Conservation (phyloP, 2,329 filamentous ascomycete genomes). For the Teratosphaeriaceae sp. region DNA sequence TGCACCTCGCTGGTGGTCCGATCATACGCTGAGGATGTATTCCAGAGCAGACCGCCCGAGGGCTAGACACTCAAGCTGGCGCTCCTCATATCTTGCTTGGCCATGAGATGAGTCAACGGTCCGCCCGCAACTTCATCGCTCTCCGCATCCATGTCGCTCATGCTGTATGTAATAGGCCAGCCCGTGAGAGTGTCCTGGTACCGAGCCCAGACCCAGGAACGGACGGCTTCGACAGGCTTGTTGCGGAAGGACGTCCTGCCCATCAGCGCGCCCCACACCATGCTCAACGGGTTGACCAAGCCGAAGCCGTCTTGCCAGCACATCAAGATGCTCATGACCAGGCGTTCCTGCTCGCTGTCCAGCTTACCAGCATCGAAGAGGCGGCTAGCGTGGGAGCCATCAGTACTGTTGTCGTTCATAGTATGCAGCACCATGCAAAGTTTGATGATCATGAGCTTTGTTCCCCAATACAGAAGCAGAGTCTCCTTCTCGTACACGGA, state of each 20-base stretch:
- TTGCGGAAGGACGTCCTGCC: background rate
- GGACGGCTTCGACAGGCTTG: background rate
- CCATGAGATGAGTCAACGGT: background rate
- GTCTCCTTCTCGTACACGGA: constrained; percentile 3
- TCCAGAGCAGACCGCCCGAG: too few species aligned
- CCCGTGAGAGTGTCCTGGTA: background rate
- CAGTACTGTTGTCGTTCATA: background rate
- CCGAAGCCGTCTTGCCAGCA: constrained; percentile 4
- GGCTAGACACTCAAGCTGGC: too few species aligned
- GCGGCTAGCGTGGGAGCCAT: too few species aligned
- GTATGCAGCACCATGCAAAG: background rate
- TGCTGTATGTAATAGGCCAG: background rate
- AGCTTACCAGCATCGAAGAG: background rate
- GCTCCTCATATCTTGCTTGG: background rate
- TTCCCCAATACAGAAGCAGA: constrained; percentile 1
- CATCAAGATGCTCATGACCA: constrained; percentile 1
- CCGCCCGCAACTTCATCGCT: background rate
- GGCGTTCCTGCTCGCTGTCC: constrained; percentile 2
- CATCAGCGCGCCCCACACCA: constrained; percentile 4
- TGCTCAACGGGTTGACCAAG: constrained; percentile 1
- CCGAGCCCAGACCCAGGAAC: constrained; percentile 1
- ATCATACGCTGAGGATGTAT: too few species aligned
- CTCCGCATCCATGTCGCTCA: background rate
- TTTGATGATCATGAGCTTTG: constrained; percentile 1
- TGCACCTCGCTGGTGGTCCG: too few species aligned